Percentiles rank a stretch among this genome's conserved stretches.
Conservation (phyloP, 2,329 filamentous ascomycete species). For the Sarocladium kiliense region DNA sequence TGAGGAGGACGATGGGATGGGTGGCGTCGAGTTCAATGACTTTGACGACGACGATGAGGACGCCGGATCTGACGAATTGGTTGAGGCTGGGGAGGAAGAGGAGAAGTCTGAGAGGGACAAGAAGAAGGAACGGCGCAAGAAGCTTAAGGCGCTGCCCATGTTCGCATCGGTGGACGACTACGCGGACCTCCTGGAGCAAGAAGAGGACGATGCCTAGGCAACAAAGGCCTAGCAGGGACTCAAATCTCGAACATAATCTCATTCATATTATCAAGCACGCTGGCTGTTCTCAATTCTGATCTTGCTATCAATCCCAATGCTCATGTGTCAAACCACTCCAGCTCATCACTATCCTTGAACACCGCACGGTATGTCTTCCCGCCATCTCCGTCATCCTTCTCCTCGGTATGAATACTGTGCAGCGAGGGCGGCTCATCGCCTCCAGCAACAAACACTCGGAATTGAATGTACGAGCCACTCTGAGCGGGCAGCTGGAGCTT, state of each 20-base stretch:
- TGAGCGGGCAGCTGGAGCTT: conserved; percentile 55
- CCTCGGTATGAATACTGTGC: conserved; percentile 88
- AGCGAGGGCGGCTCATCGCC: conserved; percentile 82
- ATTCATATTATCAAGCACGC: neutral
- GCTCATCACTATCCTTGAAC: conserved; percentile 83
- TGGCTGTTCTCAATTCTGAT: neutral
- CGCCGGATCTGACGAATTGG: conserved; percentile 28
- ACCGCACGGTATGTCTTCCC: conserved; percentile 93
- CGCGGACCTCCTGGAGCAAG: conserved; percentile 72
- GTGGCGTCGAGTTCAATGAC: conserved; percentile 27
- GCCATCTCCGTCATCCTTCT: conserved; percentile 87
- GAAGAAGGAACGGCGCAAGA: conserved; percentile 62
- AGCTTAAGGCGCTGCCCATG: conserved; percentile 81
- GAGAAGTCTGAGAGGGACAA: conserved; percentile 49
- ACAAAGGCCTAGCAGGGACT: neutral
- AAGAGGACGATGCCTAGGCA: conserved; percentile 48
- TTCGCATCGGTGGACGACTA: conserved; percentile 96
- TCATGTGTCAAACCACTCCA: conserved; percentile 55
- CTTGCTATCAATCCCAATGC: neutral
- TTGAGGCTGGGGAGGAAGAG: conserved; percentile 27
- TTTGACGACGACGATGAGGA: conserved; percentile 56
- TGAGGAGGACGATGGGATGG: conserved; percentile 36
- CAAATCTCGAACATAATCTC: neutral
- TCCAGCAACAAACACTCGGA: conserved; percentile 86
- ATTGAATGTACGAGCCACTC: conserved; percentile 62